phyloP scores from a whole-genome alignment of 192 early-diverging fungal species.

The Martensiomyces pterosporus region DNA sequence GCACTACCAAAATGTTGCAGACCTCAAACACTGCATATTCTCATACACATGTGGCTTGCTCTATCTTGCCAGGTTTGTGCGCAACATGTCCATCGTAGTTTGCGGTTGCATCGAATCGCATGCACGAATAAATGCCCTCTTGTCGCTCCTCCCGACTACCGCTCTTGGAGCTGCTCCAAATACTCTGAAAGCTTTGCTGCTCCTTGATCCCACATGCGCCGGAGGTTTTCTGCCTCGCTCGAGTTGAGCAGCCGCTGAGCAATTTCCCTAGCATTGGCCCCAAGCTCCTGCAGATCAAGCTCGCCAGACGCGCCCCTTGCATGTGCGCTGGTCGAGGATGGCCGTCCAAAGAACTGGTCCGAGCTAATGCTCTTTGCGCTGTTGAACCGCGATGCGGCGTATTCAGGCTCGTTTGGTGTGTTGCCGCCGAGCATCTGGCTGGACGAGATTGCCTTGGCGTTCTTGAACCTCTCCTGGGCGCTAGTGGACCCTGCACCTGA shows the following conservation, averaged over 20 bases:
- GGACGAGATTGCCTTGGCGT: constrained; percentile 25
- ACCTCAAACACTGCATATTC: background rate
- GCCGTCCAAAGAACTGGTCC: constrained; percentile 88
- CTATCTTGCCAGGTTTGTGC: too few relatives aligned
- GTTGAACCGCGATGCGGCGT: constrained; percentile 56
- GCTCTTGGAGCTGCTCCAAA: constrained; percentile 45
- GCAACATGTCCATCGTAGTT: too few relatives aligned
- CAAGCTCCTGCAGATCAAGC: constrained; percentile 50
- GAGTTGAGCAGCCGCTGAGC: constrained; percentile 52
- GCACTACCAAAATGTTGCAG: background rate
- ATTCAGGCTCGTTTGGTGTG: constrained; percentile 9
- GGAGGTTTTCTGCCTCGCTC: constrained; percentile 44
- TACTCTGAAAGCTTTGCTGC: constrained; percentile 40
- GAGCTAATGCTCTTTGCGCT: constrained; percentile 84
- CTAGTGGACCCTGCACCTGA: constrained; percentile 4
- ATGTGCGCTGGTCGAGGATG: constrained; percentile 52
- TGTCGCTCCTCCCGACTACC: constrained; percentile 16
- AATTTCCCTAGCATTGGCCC: constrained; percentile 47
- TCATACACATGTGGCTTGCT: too few relatives aligned
- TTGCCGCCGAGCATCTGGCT: constrained; percentile 16
- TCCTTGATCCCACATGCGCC: constrained; percentile 50
- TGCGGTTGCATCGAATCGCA: too few relatives aligned
- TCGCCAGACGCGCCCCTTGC: constrained; percentile 79
- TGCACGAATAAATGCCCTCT: too few relatives aligned
- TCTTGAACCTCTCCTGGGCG: background rate